Percentiles rank a stretch among this genome's conserved stretches.
Evolutionary conservation across 345 rosid genomes (phyloP).

Genomic region (Turnera subulata): DNA sequence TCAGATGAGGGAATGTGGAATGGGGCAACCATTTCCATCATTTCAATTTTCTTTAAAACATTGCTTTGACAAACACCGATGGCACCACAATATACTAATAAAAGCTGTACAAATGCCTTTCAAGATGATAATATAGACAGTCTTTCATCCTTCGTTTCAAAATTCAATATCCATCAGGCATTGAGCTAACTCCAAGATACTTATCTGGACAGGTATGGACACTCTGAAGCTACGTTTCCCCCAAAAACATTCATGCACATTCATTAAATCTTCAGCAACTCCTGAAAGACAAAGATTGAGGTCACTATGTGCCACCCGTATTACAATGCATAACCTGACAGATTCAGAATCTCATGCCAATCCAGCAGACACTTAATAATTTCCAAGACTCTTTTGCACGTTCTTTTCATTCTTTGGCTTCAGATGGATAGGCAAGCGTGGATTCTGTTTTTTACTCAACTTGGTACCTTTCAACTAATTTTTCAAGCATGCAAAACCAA

Average conservation of each 20-base stretch:
- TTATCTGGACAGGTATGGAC: background rate
- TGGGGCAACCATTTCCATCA: background rate
- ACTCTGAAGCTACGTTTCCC: constrained; percentile 11
- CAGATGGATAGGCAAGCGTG: too few relatives aligned
- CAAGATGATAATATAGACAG: background rate
- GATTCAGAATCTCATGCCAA: background rate
- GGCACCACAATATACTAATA: background rate
- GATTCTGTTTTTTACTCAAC: too few relatives aligned
- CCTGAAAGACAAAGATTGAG: constrained; percentile 30
- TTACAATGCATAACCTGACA: too few relatives aligned
- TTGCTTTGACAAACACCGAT: background rate
- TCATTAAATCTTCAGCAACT: constrained; percentile 40
- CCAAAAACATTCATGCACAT: constrained; percentile 3
- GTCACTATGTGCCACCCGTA: background rate
- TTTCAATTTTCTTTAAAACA: background rate
- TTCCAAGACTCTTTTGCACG: too few relatives aligned
- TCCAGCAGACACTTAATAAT: background rate
- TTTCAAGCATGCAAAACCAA: too few relatives aligned
- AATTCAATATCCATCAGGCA: background rate
- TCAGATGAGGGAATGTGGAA: background rate
- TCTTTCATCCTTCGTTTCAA: constrained; percentile 3
- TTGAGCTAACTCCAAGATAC: constrained; percentile 7
- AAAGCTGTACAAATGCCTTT: constrained; percentile 16
- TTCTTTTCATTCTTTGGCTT: too few relatives aligned
- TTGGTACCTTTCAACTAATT: too few relatives aligned